phyloP scores from a whole-genome alignment of 768 basidiomycete genomes.

The Gautieria morchelliformis region DNA sequence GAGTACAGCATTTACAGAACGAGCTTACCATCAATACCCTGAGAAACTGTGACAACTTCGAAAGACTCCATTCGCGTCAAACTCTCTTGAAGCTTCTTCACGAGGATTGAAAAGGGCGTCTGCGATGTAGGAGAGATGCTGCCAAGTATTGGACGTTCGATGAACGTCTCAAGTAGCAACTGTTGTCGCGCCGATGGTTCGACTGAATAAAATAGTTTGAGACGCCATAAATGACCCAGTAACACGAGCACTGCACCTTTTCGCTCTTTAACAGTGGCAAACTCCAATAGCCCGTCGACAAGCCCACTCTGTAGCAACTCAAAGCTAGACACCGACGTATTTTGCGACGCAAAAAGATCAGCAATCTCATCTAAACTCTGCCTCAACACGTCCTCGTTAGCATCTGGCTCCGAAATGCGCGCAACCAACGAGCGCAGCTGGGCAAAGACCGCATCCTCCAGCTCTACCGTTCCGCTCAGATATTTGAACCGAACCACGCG shows the following conservation, averaged over 20 bases:
- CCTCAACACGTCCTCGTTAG: constrained; percentile 37
- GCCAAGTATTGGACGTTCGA: constrained; percentile 38
- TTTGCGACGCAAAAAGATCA: constrained; percentile 25
- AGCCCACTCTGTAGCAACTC: constrained; percentile 92
- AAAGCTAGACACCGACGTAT: constrained; percentile 85
- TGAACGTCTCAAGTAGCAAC: constrained; percentile 72
- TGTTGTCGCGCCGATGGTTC: constrained; percentile 57
- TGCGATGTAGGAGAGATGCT: constrained; percentile 29
- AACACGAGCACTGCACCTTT: constrained; percentile 33
- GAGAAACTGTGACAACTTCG: constrained; percentile 85
- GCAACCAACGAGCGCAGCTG: background rate
- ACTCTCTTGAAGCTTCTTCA: constrained; percentile 95
- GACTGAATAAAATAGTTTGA: constrained; percentile 34
- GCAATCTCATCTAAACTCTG: constrained; percentile 7
- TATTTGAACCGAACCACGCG: constrained; percentile 83
- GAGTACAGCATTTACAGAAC: background rate
- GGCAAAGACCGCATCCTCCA: constrained; percentile 11
- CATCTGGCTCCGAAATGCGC: constrained; percentile 51
- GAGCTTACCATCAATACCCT: constrained; percentile 64
- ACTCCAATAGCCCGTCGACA: constrained; percentile 76
- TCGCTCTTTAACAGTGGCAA: constrained; percentile 62
- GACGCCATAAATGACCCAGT: background rate
- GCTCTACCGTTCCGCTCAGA: constrained; percentile 36
- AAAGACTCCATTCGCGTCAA: constrained; percentile 93
- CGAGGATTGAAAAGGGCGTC: constrained; percentile 64